A percentile compares a stretch with the other conserved stretches of the same genome.
These are phyloP conservation scores for Epichloe glyceriae DNA, from an alignment of 2,329 filamentous ascomycete species.

Conservation along the genomic window DNA sequence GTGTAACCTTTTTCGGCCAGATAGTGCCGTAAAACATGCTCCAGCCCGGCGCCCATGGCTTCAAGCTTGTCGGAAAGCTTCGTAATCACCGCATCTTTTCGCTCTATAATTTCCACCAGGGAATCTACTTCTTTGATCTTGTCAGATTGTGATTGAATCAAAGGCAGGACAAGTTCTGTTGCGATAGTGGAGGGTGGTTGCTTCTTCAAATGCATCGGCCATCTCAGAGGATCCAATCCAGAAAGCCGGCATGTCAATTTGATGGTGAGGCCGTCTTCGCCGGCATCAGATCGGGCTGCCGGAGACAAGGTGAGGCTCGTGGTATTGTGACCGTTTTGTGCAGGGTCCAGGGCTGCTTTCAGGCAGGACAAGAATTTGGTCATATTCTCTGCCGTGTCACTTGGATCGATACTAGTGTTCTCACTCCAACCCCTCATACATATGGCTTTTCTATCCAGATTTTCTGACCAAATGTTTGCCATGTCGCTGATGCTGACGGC, in stretches of 20 bases:
- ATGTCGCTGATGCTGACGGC: slow-evolving; percentile 57
- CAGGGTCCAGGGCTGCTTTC: slow-evolving; percentile 35
- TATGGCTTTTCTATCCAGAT: slow-evolving; percentile 47
- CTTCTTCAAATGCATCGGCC: slow-evolving; percentile 47
- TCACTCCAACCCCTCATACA: slow-evolving; percentile 47
- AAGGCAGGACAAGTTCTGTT: slow-evolving; percentile 37
- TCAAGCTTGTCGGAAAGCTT: slow-evolving; percentile 43
- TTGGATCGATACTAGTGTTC: slow-evolving; percentile 61
- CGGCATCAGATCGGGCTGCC: slow-evolving; percentile 18
- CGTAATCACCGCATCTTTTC: slow-evolving; percentile 39
- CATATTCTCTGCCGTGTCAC: slow-evolving; percentile 55
- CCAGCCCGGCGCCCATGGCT: slow-evolving; percentile 35
- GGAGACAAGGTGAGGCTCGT: slow-evolving; percentile 32
- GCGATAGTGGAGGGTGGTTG: slow-evolving; percentile 28
- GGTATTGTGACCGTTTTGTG: slow-evolving; percentile 27
- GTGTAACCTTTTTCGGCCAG: slow-evolving; percentile 33
- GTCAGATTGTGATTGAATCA: slow-evolving; percentile 33
- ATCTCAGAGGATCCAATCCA: slow-evolving; percentile 49
- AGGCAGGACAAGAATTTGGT: slow-evolving; percentile 53
- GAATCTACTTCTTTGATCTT: slow-evolving; percentile 27
- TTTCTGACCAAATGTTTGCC: slow-evolving; percentile 60
- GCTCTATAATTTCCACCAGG: slow-evolving; percentile 28
- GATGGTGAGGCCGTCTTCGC: slow-evolving; percentile 33
- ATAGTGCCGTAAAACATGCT: slow-evolving; percentile 37
- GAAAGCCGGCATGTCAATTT: slow-evolving; percentile 48